Evolutionary conservation across 768 basidiomycete genomes (phyloP).

Genomic region (Xerocomus brunneocitrinus): DNA sequence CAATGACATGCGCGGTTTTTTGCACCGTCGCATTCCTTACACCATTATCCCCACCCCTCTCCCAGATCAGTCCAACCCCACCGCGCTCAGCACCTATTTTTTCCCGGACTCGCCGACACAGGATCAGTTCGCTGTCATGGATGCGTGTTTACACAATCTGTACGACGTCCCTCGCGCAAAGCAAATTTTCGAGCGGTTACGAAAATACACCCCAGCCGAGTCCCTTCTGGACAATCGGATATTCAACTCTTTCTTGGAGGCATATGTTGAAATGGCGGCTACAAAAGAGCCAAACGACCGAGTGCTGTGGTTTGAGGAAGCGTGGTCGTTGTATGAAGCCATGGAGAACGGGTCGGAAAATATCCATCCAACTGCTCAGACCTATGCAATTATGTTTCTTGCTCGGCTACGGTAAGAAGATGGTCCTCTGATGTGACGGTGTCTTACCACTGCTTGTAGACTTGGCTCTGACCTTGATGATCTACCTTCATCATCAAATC

Average conservation of each 20-base stretch:
- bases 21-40: slow-evolving; percentile 43
- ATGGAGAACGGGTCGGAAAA: slow-evolving; percentile 50
- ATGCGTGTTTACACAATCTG: slow-evolving; percentile 72
- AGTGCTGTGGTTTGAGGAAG: slow-evolving; percentile 57
- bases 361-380: slow-evolving; percentile 47
- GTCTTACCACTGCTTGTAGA: slow-evolving; percentile 27
- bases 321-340: slow-evolving; percentile 53
- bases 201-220: slow-evolving; percentile 38
- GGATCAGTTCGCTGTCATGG: slow-evolving; percentile 73
- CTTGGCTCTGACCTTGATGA: slow-evolving; percentile 34
- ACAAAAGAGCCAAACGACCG: slow-evolving; percentile 41
- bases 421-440: neutral
- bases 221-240: slow-evolving; percentile 43
- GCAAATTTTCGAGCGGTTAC: slow-evolving; percentile 63
- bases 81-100: slow-evolving; percentile 43
- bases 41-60: slow-evolving; percentile 67
- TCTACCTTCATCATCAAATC: slow-evolving; percentile 10
- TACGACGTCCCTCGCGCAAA: slow-evolving; percentile 78
- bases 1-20: slow-evolving; percentile 47
- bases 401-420: slow-evolving; percentile 48
- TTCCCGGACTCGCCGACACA: slow-evolving; percentile 63
- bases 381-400: slow-evolving; percentile 68
- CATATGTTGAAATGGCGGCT: slow-evolving; percentile 57
- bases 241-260: slow-evolving; percentile 65
- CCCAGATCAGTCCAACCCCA: slow-evolving; percentile 40